These are phyloP conservation scores for Aspergillus costaricaensis DNA, from an alignment of 2,329 filamentous ascomycete species.

Conservation along the genomic window DNA sequence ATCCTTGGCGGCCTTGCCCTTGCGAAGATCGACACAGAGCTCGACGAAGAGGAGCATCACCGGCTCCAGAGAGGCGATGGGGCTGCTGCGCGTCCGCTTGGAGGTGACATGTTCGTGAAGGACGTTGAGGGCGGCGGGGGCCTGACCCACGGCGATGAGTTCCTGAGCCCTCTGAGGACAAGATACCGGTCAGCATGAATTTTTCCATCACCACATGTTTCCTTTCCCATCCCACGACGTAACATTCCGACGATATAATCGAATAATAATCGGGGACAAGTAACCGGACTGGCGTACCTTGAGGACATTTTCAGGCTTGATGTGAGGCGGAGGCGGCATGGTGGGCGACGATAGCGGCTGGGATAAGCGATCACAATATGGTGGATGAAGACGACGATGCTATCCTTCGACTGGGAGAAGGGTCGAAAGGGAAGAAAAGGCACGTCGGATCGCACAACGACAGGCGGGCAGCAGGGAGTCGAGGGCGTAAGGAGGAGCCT, in stretches of 20 bases:
- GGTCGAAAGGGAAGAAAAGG: slow-evolving; percentile 15
- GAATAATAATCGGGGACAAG: background rate
- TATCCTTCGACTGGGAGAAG: slow-evolving; percentile 6
- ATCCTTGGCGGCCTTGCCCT: slow-evolving; percentile 98
- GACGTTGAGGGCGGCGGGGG: slow-evolving; percentile 85
- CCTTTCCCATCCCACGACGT: background rate
- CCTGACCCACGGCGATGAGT: slow-evolving; percentile 96
- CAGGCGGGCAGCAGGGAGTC: slow-evolving; percentile 32
- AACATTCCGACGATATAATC: background rate
- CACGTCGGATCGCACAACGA: slow-evolving; percentile 27
- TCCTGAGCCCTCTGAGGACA: slow-evolving; percentile 77
- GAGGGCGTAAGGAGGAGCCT: slow-evolving; percentile 22
- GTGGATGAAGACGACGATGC: background rate
- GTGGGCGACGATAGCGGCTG: slow-evolving; percentile 46
- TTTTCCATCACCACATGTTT: background rate
- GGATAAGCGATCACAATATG: slow-evolving; percentile 23
- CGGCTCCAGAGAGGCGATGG: slow-evolving; percentile 92
- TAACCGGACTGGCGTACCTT: slow-evolving; percentile 56
- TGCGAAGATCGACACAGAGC: slow-evolving; percentile 93
- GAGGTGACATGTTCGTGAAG: slow-evolving; percentile 99
- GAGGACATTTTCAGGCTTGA: slow-evolving; percentile 98
- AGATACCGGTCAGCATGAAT: slow-evolving; percentile 20
- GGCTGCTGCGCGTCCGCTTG: slow-evolving; percentile 95
- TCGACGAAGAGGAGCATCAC: slow-evolving; percentile 98
- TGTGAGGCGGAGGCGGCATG: slow-evolving; percentile 94